phyloP scores from a whole-genome alignment of 1,139 yeast species.

The Geotrichum australiense region DNA sequence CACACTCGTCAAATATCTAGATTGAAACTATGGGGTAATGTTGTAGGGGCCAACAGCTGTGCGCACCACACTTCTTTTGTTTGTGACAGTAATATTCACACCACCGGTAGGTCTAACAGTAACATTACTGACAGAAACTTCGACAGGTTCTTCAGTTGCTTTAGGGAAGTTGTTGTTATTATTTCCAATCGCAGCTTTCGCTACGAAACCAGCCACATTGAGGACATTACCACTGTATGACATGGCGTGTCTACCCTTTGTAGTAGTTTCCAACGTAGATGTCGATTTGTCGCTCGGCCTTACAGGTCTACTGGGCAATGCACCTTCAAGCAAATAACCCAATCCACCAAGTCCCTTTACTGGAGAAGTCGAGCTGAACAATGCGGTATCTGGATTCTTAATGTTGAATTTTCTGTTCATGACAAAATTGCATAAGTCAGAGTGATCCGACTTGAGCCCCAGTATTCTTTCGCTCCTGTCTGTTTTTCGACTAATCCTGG shows the following conservation, averaged over 20 bases:
- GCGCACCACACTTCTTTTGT: too few species aligned
- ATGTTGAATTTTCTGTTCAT: conserved; percentile 2
- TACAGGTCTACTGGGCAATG: conserved; percentile 10
- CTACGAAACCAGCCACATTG: conserved; percentile 16
- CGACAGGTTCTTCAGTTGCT: conserved; percentile 10
- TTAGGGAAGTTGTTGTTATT: conserved; percentile 2
- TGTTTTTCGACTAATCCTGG: too few species aligned
- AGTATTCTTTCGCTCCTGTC: too few species aligned
- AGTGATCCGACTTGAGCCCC: conserved; percentile 5
- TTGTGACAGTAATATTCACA: conserved; percentile 8
- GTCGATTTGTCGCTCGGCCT: conserved; percentile 1
- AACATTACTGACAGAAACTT: conserved; percentile 7
- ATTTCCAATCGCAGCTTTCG: conserved; percentile 1
- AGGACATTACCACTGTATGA: not conserved
- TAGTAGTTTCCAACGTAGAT: conserved; percentile 2
- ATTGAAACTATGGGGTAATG: not conserved
- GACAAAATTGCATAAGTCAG: not conserved
- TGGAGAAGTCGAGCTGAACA: not conserved
- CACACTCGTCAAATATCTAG: not conserved
- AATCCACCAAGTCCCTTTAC: conserved; percentile 17
- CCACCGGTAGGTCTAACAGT: conserved; percentile 11
- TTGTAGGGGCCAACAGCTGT: not conserved
- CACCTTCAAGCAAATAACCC: conserved; percentile 15
- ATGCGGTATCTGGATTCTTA: not conserved
- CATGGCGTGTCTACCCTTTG: not conserved